Evolutionary conservation across 495 filamentous ascomycete genomes (phyloP).

Genomic region (Daldinia vernicosa): DNA sequence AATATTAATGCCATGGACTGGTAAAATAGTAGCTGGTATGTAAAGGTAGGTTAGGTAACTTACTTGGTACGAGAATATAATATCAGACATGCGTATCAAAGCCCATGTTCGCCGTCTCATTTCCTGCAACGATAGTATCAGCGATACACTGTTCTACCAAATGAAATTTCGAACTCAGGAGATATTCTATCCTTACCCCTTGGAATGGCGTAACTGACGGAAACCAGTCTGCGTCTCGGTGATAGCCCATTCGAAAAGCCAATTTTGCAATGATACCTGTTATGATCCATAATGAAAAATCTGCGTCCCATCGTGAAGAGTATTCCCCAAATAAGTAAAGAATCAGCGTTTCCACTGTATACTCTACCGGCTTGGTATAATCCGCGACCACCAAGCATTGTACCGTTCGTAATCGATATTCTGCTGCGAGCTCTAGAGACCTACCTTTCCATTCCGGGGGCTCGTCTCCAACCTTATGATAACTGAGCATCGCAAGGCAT

Average conservation of each 20-base stretch:
- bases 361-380: constrained; percentile 84
- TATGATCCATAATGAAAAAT: constrained; percentile 83
- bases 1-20: constrained; percentile 45
- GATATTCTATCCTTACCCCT: constrained; percentile 56
- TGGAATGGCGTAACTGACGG: constrained; percentile 84
- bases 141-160: background rate
- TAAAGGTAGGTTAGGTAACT: background rate
- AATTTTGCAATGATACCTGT: constrained; percentile 82
- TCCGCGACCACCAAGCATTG: constrained; percentile 89
- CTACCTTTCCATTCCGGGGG: constrained; percentile 82
- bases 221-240: constrained; percentile 88
- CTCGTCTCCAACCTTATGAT: constrained; percentile 88
- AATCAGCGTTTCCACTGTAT: constrained; percentile 89
- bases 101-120: constrained; percentile 92
- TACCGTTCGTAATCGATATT: constrained; percentile 82
- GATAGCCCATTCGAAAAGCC: constrained; percentile 95
- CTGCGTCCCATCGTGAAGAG: constrained; percentile 78
- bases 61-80: constrained; percentile 86
- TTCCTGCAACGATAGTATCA: constrained; percentile 60
- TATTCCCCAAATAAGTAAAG: constrained; percentile 87
- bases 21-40: background rate
- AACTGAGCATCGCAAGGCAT: constrained; percentile 90
- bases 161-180: background rate
- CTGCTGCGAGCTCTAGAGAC: constrained; percentile 77
- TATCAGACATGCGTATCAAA: constrained; percentile 80